Conservation (phyloP, 2,329 filamentous ascomycete species). For the Diaporthe sp. region DNA sequence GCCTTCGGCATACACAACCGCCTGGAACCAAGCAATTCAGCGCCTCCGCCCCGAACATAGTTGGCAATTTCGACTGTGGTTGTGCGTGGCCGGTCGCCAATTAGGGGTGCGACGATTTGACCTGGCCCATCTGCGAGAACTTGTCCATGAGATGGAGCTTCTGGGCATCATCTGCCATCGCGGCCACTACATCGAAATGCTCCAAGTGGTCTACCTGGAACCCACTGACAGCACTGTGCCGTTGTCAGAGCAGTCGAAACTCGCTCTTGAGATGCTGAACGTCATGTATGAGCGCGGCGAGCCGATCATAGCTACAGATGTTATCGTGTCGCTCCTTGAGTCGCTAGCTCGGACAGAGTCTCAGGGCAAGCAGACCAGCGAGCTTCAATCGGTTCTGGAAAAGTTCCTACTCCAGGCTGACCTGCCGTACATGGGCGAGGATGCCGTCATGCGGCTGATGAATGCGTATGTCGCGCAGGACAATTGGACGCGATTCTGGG, state of each 20-base stretch:
- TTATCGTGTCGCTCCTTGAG: slow-evolving; percentile 65
- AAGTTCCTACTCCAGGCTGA: slow-evolving; percentile 56
- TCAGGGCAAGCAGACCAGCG: slow-evolving; percentile 51
- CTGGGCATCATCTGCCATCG: slow-evolving; percentile 53
- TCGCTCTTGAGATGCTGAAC: slow-evolving; percentile 59
- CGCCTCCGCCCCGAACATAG: slow-evolving; percentile 49
- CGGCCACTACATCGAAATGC: slow-evolving; percentile 53
- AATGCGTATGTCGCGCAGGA: slow-evolving; percentile 59
- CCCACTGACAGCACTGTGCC: slow-evolving; percentile 42
- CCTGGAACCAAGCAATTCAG: slow-evolving; percentile 46
- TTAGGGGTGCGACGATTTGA: slow-evolving; percentile 38
- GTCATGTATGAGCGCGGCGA: slow-evolving; percentile 62
- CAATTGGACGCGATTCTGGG: slow-evolving; percentile 72
- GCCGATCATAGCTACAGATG: slow-evolving; percentile 57
- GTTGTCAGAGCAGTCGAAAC: slow-evolving; percentile 50
- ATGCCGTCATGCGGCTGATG: slow-evolving; percentile 58
- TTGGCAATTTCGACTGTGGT: slow-evolving; percentile 51
- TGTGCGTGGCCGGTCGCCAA: slow-evolving; percentile 47
- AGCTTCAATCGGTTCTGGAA: slow-evolving; percentile 61
- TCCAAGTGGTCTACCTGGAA: slow-evolving; percentile 54
- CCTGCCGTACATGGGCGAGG: slow-evolving; percentile 54
- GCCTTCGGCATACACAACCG: slow-evolving; percentile 29
- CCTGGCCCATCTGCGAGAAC: slow-evolving; percentile 43
- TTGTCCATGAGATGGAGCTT: slow-evolving; percentile 56
- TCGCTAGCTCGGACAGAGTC: slow-evolving; percentile 51